Base-by-base conservation (phyloP, 2,329 filamentous ascomycete genomes). In the Ascochyta fabae region DNA sequence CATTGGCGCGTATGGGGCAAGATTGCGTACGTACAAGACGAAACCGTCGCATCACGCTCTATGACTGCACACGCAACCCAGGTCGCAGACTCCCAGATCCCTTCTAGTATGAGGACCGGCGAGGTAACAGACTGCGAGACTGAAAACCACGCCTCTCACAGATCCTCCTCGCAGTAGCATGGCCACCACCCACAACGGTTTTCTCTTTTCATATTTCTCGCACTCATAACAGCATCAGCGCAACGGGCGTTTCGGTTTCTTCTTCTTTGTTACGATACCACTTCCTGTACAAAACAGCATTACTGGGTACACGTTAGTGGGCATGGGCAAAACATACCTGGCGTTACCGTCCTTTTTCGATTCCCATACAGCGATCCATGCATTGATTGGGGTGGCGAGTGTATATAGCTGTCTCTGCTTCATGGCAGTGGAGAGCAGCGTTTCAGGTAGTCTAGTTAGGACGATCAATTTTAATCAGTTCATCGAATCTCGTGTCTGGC, bases 1-100 rank as follows among this genome's bases (percentile, higher is more conserved):
- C 92, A 97, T 75, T 97, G 93, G 92, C 85, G 91, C 44, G 89
- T 96, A 3, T 98, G 93, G 92, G 84, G 85, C 1, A 85, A 86
- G 2, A 80, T 96, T 48, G 86, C 89, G 12, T 96, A 96, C 71
- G 53, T 74, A 0, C 60, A 59, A 19, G 65, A 69, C 8, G 64
- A 68, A 6, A 53, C 56, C 12, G 26, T 23, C 19, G 33, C 22
- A n/a, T 12, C 44, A 42, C 16, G 13, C 16, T 34, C 40, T 12
- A 9, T 34, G 9, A 36, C 38, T 12, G 33, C 23, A 5, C 15
- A 23, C 3, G 26, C 35, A 1, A 1, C 22, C 3, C 42, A 47
- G 1, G 12, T 22, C 3, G 13, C 43, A 1, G 44, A 48, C 6
- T 16, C 31, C 4, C 35, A 42, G 6, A 27, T 44, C 2, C 48